Conservation (phyloP, 768 basidiomycete genomes). For the Chlorophyllum brunneum region DNA sequence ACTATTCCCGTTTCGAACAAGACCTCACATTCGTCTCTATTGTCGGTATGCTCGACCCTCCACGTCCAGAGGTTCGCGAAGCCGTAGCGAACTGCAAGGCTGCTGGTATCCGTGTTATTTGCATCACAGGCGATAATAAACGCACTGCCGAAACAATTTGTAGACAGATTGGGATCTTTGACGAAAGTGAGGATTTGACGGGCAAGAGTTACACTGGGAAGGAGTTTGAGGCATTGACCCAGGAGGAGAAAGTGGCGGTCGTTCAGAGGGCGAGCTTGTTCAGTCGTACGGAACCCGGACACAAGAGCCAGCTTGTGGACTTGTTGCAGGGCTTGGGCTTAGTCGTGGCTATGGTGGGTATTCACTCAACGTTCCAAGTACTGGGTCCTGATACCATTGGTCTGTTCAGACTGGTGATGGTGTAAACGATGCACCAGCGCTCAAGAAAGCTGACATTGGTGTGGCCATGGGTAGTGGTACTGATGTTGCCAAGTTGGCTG, state of each 20-base stretch:
- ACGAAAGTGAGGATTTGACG: conserved; percentile 78
- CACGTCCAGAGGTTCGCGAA: conserved; percentile 84
- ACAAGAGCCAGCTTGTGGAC: conserved; percentile 94
- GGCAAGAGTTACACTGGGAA: conserved; percentile 95
- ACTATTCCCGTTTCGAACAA: conserved; percentile 89
- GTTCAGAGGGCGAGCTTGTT: conserved; percentile 90
- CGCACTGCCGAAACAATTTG: conserved; percentile 97
- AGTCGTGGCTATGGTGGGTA: conserved; percentile 88
- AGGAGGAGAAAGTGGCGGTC: conserved; percentile 79
- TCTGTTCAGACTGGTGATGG: conserved; percentile 86
- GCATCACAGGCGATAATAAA: conserved; percentile 98
- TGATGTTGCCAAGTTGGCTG: conserved; percentile 96
- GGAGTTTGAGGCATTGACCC: conserved; percentile 79
- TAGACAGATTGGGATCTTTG: conserved; percentile 92
- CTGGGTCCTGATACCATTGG: neutral
- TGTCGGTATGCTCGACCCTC: conserved; percentile 97
- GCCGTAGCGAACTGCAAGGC: conserved; percentile 89
- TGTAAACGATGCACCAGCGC: conserved; percentile 95
- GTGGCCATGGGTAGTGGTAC: conserved; percentile 99
- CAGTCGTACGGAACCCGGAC: conserved; percentile 89
- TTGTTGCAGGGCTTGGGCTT: conserved; percentile 86
- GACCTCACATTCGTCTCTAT: conserved; percentile 92
- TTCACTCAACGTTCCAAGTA: neutral
- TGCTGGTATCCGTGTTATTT: conserved; percentile 93
- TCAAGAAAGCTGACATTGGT: conserved; percentile 97